These are phyloP conservation scores for Mercurialis annua DNA, from an alignment of 345 rosid genomes.

Conservation along the genomic window DNA sequence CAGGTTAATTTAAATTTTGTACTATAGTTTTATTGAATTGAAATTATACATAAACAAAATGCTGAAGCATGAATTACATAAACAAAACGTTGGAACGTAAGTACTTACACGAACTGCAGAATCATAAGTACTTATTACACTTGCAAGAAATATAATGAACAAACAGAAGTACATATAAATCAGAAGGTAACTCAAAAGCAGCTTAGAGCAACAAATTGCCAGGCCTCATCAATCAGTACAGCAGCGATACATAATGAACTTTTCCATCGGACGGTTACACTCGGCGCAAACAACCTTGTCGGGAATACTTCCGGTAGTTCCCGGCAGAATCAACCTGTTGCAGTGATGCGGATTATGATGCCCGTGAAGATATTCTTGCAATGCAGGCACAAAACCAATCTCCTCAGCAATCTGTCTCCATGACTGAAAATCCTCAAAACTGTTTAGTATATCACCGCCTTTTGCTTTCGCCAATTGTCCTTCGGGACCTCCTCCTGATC, in stretches of 20 bases:
- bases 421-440: constrained; percentile 17
- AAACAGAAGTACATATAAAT: no score
- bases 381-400: constrained; percentile 42
- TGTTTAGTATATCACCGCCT: constrained; percentile 21
- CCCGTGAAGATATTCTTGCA: constrained; percentile 28
- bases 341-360: constrained; percentile 44
- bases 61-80: no score
- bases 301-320: constrained; percentile 36
- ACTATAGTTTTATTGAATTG: no score
- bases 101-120: no score
- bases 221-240: constrained; percentile 37
- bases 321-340: constrained; percentile 49
- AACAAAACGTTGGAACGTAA: no score
- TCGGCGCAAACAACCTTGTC: constrained; percentile 56
- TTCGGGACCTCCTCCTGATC: constrained; percentile 19
- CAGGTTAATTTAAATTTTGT: no score
- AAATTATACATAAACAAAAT: no score
- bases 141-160: no score
- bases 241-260: constrained; percentile 58
- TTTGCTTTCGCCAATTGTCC: constrained; percentile 38
- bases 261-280: constrained; percentile 53
- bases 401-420: constrained; percentile 21
- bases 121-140: no score
- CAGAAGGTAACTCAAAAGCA: no score
- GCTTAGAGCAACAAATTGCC: no score